A percentile compares a stretch with the other conserved stretches of the same genome.
Evolutionary conservation across 208 protist genomes (phyloP).

Genomic region (Strigomonas culicis): DNA sequence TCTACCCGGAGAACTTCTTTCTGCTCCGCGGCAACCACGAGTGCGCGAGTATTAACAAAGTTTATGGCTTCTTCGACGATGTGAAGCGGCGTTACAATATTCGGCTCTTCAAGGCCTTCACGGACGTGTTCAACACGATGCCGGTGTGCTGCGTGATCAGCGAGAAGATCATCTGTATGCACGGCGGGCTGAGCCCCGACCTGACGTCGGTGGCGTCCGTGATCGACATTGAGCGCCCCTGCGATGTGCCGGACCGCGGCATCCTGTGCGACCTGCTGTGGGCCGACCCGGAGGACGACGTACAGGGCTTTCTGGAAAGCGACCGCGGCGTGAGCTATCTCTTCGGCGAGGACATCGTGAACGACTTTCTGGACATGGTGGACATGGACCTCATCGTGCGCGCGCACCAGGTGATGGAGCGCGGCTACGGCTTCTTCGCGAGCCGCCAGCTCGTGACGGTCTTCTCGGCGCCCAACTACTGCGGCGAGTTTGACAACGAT

Average conservation of each 20-base stretch:
- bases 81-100: constrained; percentile 90
- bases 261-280: constrained; percentile 99
- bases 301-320: constrained; percentile 55
- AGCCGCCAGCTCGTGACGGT: constrained; percentile 58
- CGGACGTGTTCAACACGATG: constrained; percentile 85
- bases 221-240: constrained; percentile 40
- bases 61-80: constrained; percentile 99
- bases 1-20: constrained; percentile 81
- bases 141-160: constrained; percentile 70
- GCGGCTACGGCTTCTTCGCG: constrained; percentile 84
- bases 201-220: constrained; percentile 53
- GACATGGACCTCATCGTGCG: constrained; percentile 99
- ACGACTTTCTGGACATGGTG: constrained; percentile 90
- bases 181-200: constrained; percentile 81
- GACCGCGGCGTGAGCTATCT: constrained; percentile 51
- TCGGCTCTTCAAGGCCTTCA: constrained; percentile 87
- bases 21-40: constrained; percentile 92
- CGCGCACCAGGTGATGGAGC: constrained; percentile 91
- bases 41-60: constrained; percentile 70
- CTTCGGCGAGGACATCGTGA: constrained; percentile 74
- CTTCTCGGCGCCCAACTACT: constrained; percentile 89
- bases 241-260: constrained; percentile 41
- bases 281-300: constrained; percentile 97
- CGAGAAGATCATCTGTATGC: constrained; percentile 67
- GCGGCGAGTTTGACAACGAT: constrained; percentile 69